Percentiles rank a stretch among this genome's conserved stretches.
Evolutionary conservation across 768 basidiomycete genomes (phyloP).

Genomic region (Lyophyllum semitale): DNA sequence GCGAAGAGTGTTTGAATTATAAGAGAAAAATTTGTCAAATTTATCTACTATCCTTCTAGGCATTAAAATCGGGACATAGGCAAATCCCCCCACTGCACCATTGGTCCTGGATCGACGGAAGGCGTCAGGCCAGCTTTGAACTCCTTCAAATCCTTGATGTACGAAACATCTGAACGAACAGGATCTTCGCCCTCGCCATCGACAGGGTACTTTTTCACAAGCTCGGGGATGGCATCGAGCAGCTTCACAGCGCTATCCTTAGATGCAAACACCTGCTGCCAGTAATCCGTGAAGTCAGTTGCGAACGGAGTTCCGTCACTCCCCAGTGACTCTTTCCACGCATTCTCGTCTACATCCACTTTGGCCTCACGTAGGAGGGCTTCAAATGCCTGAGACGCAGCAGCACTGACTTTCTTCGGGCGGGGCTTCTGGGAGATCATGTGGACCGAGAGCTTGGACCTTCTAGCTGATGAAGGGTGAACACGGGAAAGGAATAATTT

Average conservation of each 20-base stretch:
- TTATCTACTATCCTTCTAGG: not conserved
- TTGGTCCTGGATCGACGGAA: slow-evolving; percentile 61
- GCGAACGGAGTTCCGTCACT: slow-evolving; percentile 58
- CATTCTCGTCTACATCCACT: slow-evolving; percentile 50
- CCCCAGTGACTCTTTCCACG: slow-evolving; percentile 53
- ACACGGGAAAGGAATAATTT: slow-evolving; percentile 68
- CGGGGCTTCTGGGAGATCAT: slow-evolving; percentile 69
- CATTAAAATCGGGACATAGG: slow-evolving; percentile 57
- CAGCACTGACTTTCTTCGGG: slow-evolving; percentile 60
- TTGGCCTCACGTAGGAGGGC: slow-evolving; percentile 46
- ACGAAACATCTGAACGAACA: slow-evolving; percentile 49
- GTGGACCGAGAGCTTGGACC: slow-evolving; percentile 86
- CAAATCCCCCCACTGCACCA: slow-evolving; percentile 77
- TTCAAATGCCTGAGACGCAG: slow-evolving; percentile 66
- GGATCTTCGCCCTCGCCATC: slow-evolving; percentile 51
- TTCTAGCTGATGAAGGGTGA: slow-evolving; percentile 65
- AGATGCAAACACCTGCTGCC: slow-evolving; percentile 47
- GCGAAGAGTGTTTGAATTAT: not conserved
- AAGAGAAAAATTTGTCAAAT: not conserved
- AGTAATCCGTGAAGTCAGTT: slow-evolving; percentile 65
- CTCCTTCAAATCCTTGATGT: slow-evolving; percentile 62
- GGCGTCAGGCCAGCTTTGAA: slow-evolving; percentile 65
- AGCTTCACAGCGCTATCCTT: slow-evolving; percentile 46
- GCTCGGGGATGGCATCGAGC: slow-evolving; percentile 52
- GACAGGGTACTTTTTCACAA: slow-evolving; percentile 60